These are phyloP conservation scores for Boletus mariae DNA, from an alignment of 1,284 basidiomycete genomes.

Conservation along the genomic window DNA sequence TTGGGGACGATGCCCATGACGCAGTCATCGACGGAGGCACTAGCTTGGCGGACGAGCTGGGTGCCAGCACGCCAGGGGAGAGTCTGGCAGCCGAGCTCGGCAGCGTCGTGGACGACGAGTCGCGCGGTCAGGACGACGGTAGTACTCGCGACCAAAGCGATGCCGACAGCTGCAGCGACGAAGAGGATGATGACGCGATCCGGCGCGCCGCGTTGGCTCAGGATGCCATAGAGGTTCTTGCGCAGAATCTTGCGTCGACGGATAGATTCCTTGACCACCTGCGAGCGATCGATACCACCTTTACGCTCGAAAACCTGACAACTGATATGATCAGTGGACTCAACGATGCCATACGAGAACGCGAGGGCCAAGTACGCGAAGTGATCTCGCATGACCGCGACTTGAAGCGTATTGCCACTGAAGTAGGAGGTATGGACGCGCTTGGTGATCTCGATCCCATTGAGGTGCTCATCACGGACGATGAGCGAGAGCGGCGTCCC, in stretches of 20 bases:
- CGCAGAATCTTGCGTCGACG: constrained; percentile 69
- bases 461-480: constrained; percentile 44
- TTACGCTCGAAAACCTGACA: constrained; percentile 63
- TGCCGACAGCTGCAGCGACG: constrained; percentile 19
- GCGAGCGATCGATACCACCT: constrained; percentile 57
- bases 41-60: constrained; percentile 28
- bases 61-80: constrained; percentile 18
- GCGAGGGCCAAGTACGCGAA: constrained; percentile 74
- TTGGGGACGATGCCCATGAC: constrained; percentile 21
- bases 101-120: constrained; percentile 19
- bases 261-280: constrained; percentile 72
- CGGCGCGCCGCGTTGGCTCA: constrained; percentile 39
- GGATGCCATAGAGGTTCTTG: constrained; percentile 68
- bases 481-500: constrained; percentile 17
- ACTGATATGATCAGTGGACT: constrained; percentile 73
- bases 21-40: constrained; percentile 11
- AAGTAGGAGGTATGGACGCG: constrained; percentile 72
- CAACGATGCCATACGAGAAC: constrained; percentile 68
- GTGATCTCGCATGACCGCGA: constrained; percentile 74
- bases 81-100: constrained; percentile 29
- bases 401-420: constrained; percentile 69
- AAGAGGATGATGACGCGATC: constrained; percentile 28
- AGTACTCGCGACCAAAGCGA: constrained; percentile 11
- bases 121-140: constrained; percentile 12
- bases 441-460: constrained; percentile 66